Conservation (phyloP, 2,329 filamentous ascomycete species). For the Nigrograna mackinnonii region DNA sequence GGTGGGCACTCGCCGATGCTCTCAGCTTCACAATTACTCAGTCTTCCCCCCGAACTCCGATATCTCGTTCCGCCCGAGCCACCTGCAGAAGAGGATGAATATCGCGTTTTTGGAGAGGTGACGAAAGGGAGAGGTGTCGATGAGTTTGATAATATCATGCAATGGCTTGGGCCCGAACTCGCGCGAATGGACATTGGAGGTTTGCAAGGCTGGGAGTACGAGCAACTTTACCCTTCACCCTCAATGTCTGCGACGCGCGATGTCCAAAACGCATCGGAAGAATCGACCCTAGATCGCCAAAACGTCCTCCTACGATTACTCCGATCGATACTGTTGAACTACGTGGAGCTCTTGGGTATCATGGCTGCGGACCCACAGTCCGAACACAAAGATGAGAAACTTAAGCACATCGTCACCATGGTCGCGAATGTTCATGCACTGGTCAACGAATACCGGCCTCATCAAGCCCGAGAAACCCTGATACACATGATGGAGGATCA, state of each 20-base stretch:
- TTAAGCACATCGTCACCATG: slow-evolving; percentile 77
- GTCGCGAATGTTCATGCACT: slow-evolving; percentile 92
- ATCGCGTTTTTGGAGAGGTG: slow-evolving; percentile 72
- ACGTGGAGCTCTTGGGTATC: slow-evolving; percentile 79
- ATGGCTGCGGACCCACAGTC: slow-evolving; percentile 66
- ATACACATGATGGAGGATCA: slow-evolving; percentile 88
- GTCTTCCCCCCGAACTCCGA: slow-evolving; percentile 71
- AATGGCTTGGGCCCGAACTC: too few relatives aligned
- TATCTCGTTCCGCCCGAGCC: slow-evolving; percentile 81
- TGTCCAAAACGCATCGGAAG: slow-evolving; percentile 54
- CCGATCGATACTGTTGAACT: slow-evolving; percentile 86
- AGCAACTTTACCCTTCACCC: slow-evolving; percentile 66
- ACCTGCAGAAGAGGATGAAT: slow-evolving; percentile 67
- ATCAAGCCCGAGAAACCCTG: slow-evolving; percentile 86
- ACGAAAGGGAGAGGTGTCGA: slow-evolving; percentile 47
- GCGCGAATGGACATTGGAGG: too few relatives aligned
- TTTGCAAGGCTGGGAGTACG: slow-evolving; percentile 66
- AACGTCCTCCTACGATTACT: slow-evolving; percentile 74
- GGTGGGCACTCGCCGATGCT: slow-evolving; percentile 10
- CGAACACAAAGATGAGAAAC: slow-evolving; percentile 70
- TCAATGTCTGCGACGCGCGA: slow-evolving; percentile 22
- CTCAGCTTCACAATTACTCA: slow-evolving; percentile 33
- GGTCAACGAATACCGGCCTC: slow-evolving; percentile 91
- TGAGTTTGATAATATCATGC: slow-evolving; percentile 26
- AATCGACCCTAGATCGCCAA: slow-evolving; percentile 54